phyloP scores from a whole-genome alignment of 108 stramenopile species.

The Pseudonitzschia pungens region DNA sequence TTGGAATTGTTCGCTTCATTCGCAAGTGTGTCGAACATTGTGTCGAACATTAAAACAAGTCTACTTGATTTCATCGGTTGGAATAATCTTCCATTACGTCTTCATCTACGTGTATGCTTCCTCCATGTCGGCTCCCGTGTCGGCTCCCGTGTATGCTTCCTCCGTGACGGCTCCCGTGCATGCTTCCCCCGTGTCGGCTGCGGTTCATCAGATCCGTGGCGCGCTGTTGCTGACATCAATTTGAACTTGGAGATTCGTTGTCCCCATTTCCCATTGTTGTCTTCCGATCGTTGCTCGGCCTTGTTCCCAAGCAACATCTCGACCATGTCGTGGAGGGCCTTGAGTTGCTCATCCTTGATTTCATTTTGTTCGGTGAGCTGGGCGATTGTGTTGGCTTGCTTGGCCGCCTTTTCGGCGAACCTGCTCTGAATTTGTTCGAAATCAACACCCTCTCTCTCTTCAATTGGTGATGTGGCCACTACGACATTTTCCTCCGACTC shows the following conservation, averaged over 20 bases:
- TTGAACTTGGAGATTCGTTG: slow-evolving; percentile 11
- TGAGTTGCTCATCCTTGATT: slow-evolving; percentile 18
- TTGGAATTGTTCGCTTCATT: neutral
- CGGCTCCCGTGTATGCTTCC: slow-evolving; percentile 11
- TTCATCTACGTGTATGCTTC: neutral
- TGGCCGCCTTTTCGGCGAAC: slow-evolving; percentile 13
- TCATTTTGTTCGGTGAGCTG: slow-evolving; percentile 6
- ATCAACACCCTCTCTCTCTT: too few species aligned
- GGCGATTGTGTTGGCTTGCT: slow-evolving; percentile 13
- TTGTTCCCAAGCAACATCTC: slow-evolving; percentile 4
- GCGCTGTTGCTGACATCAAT: neutral
- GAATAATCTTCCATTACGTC: neutral
- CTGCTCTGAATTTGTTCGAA: slow-evolving; percentile 4
- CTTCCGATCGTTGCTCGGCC: neutral
- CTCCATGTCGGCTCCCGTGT: slow-evolving; percentile 3
- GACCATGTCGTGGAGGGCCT: slow-evolving; percentile 14
- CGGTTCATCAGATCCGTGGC: neutral
- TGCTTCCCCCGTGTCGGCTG: slow-evolving; percentile 9
- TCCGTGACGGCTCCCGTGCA: slow-evolving; percentile 7
- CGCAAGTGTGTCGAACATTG: neutral
- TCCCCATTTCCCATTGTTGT: slow-evolving; percentile 2
- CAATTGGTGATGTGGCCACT: too few species aligned
- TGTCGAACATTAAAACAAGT: neutral
- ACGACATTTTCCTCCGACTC: neutral
- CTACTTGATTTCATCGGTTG: neutral